A percentile compares a stretch with the other conserved stretches of the same genome.
Evolutionary conservation across 192 early-diverging fungal species (phyloP).

Genomic region (Hyaloraphidium curvatum): DNA sequence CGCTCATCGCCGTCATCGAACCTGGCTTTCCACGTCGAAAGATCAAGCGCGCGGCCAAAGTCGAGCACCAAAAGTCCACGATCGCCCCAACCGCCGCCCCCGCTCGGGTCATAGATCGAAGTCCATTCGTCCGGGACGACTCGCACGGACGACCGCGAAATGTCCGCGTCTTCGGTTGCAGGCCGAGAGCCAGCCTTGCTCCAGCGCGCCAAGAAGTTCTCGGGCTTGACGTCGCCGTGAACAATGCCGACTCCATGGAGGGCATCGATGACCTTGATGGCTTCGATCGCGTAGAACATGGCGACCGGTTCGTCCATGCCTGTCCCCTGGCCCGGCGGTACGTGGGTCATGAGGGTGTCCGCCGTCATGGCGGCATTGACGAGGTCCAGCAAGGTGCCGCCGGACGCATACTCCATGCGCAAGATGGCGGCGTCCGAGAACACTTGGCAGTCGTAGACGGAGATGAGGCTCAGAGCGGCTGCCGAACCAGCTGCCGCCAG

Average conservation of each 20-base stretch:
- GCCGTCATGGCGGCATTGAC: conserved; percentile 11
- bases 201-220: conserved; percentile 25
- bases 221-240: conserved; percentile 24
- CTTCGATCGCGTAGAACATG: conserved; percentile 25
- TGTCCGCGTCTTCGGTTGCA: conserved; percentile 3
- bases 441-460: conserved; percentile 13
- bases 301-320: conserved; percentile 26
- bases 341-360: neutral
- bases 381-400: conserved; percentile 16
- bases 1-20: neutral
- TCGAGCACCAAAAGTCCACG: conserved; percentile 19
- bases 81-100: conserved; percentile 18
- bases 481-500: conserved; percentile 1
- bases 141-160: conserved; percentile 6
- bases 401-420: conserved; percentile 5
- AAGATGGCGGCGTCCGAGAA: conserved; percentile 18
- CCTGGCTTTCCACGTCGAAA: neutral
- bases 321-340: too few relatives aligned
- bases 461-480: conserved; percentile 10
- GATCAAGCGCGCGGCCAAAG: conserved; percentile 15
- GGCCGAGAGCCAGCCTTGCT: neutral
- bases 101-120: conserved; percentile 14
- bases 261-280: conserved; percentile 18
- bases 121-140: conserved; percentile 12
- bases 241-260: conserved; percentile 25